phyloP scores from a whole-genome alignment of 345 rosid species.

The Orychophragmus violaceus region DNA sequence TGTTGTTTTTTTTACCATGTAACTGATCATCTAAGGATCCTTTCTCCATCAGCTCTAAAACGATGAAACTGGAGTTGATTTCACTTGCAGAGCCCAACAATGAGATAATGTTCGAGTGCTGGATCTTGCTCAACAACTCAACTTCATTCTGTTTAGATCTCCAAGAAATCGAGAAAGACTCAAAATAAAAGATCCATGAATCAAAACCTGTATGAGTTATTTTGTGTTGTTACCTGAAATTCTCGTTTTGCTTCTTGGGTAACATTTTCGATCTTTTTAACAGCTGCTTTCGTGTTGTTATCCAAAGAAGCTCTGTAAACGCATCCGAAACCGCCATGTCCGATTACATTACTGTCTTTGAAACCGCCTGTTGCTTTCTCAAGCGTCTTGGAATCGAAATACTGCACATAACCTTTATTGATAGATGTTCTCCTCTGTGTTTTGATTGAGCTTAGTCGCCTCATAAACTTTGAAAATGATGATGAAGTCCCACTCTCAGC shows the following conservation, averaged over 20 bases:
- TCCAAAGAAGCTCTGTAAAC: conserved; percentile 74
- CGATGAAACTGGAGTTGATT: conserved; percentile 46
- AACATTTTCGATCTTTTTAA: conserved; percentile 66
- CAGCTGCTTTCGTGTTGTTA: conserved; percentile 45
- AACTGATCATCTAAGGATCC: conserved; percentile 81
- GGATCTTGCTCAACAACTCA: conserved; percentile 60
- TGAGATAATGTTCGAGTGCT: conserved; percentile 63
- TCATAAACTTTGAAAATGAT: conserved; percentile 19
- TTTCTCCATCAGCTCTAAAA: conserved; percentile 83
- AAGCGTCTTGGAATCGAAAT: conserved; percentile 47
- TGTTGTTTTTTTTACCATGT: conserved; percentile 51
- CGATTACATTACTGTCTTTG: conserved; percentile 53
- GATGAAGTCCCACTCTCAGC: conserved; percentile 39
- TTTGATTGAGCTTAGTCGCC: conserved; percentile 2
- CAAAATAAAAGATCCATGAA: background rate
- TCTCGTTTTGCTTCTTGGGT: conserved; percentile 64
- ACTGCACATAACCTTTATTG: conserved; percentile 36
- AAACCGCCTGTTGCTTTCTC: conserved; percentile 73
- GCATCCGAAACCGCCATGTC: conserved; percentile 83
- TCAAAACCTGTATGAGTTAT: background rate
- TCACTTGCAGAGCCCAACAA: conserved; percentile 61
- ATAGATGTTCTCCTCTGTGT: conserved; percentile 16
- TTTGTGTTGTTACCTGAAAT: conserved; percentile 62
- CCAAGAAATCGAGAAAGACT: background rate
- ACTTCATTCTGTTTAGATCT: conserved; percentile 67